Conservation (phyloP, 805 yeast genomes). For the Clavispora santaluciae region DNA sequence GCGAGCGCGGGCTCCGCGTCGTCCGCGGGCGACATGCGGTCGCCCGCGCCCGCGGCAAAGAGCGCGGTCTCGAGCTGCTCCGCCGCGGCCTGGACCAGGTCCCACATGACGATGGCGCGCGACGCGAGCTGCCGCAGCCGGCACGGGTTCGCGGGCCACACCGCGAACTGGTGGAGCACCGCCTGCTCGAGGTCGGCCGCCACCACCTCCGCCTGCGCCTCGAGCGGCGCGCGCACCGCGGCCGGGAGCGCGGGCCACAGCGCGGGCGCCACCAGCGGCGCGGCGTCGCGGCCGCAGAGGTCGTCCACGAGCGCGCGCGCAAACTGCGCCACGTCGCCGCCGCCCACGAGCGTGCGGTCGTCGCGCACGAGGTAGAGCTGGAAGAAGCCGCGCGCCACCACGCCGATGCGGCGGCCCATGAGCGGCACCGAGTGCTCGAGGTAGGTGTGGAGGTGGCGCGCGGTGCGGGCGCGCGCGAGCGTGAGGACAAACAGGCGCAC, state of each 20-base stretch:
- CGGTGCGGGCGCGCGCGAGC: conserved; percentile 15
- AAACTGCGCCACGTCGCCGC: conserved; percentile 24
- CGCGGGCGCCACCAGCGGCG: conserved; percentile 23
- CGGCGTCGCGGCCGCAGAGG: conserved; percentile 32
- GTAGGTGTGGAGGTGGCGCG: conserved; percentile 24
- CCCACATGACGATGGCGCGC: conserved; percentile 61
- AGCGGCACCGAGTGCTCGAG: conserved; percentile 23
- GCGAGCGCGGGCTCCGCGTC: conserved; percentile 51
- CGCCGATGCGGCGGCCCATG: conserved; percentile 26
- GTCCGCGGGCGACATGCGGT: conserved; percentile 16
- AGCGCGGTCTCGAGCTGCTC: conserved; percentile 57
- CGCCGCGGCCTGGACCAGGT: conserved; percentile 70
- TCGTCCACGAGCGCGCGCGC: conserved; percentile 34
- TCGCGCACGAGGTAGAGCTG: conserved; percentile 61
- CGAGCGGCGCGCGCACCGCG: background rate
- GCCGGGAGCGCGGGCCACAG: conserved; percentile 7
- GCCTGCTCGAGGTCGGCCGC: conserved; percentile 43
- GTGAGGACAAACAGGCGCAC: conserved; percentile 17
- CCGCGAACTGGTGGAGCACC: conserved; percentile 26
- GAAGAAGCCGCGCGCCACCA: conserved; percentile 57
- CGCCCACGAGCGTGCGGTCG: conserved; percentile 23
- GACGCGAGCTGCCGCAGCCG: conserved; percentile 72
- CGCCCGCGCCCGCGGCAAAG: conserved; percentile 34
- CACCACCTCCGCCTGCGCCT: background rate
- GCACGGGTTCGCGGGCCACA: conserved; percentile 56